Base-by-base conservation (phyloP, 83 land plant genomes). In the Picea abies region DNA sequence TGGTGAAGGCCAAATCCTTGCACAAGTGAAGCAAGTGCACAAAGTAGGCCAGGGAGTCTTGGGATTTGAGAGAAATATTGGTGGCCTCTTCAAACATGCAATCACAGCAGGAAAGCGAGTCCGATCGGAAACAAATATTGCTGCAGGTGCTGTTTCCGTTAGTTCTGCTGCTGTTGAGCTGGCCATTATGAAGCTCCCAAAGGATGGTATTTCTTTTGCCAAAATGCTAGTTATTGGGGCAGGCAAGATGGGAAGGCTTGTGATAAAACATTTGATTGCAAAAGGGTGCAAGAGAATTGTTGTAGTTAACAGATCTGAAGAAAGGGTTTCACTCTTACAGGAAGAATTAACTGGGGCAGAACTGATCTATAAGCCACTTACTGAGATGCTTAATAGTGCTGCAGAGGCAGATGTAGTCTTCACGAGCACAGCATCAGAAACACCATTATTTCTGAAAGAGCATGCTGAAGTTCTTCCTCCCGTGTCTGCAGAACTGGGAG, bases 131-230 rank as follows among this genome's bases (percentile, higher is more conserved):
- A 97, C 99, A 0, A 94, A 87, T 76, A 97, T 97, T 81, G 86
- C 97, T 47, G 90, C 97, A 16, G 99, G 98, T 29, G 98, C 98
- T 26, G 99, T 97, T 29, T 97, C 99, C 66, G 96, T 97, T 19
- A 97, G 99, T 86, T 97, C 99, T 22, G 98, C 99, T 44, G 98
- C 99, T 64, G 99, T 97, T 32, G 99, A 97, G 85, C 85, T 97
- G 78, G 97, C 99, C 16, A 81, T 85, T 9, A 96, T 96, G 99
- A 97, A 96, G 88, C 93, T 94, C 52, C 92, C 96, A 20, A 85
- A 84, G 71, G 68, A 87, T 15, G 85, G 89, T 20, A 80, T 92
- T 47, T 66, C 83, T 1, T 86, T 86, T 82, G 98, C 97, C 20
- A 82, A 91, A 73, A 95, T 96, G 91, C 80, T 96, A 83, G 91